These are phyloP conservation scores for Populus simonii DNA, from an alignment of 345 rosid species.

Conservation along the genomic window DNA sequence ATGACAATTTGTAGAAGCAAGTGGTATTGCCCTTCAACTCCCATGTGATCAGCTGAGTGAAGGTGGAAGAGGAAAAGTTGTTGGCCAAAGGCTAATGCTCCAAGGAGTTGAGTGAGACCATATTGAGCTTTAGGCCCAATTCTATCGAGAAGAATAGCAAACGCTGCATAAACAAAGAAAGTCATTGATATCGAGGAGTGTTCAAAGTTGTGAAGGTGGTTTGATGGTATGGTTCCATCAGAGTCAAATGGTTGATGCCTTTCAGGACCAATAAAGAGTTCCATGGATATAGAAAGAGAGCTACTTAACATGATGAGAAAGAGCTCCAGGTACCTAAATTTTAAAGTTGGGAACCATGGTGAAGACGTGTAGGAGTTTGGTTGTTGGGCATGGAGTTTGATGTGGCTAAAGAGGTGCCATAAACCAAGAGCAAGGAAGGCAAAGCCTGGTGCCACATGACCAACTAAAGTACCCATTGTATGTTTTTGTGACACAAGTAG, in stretches of 20 bases:
- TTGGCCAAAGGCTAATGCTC: constrained; percentile 61
- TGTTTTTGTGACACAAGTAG: background rate
- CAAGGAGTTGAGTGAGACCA: constrained; percentile 50
- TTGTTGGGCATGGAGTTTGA: constrained; percentile 45
- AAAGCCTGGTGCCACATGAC: constrained; percentile 72
- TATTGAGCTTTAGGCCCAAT: constrained; percentile 26
- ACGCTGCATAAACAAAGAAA: constrained; percentile 57
- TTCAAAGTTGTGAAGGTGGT: constrained; percentile 84
- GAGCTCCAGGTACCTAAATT: constrained; percentile 56
- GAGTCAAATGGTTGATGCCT: constrained; percentile 76
- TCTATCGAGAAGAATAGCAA: constrained; percentile 57
- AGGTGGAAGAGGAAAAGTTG: constrained; percentile 72
- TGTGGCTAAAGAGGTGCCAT: constrained; percentile 81
- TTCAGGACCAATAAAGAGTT: constrained; percentile 67
- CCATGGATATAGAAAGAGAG: constrained; percentile 63
- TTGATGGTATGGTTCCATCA: constrained; percentile 79
- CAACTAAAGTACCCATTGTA: constrained; percentile 68
- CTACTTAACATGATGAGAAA: constrained; percentile 53
- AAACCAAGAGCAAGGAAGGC: constrained; percentile 63
- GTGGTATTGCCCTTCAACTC: constrained; percentile 85
- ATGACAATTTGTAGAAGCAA: constrained; percentile 58
- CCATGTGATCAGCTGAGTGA: constrained; percentile 78
- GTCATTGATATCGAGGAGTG: constrained; percentile 68
- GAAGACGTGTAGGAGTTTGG: constrained; percentile 53
- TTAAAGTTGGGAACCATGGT: constrained; percentile 62